Evolutionary conservation across 768 basidiomycete genomes (phyloP), one percentile per base, ranked within the genome.

Genomic region (Sporobolomyces phaffii): DNA sequence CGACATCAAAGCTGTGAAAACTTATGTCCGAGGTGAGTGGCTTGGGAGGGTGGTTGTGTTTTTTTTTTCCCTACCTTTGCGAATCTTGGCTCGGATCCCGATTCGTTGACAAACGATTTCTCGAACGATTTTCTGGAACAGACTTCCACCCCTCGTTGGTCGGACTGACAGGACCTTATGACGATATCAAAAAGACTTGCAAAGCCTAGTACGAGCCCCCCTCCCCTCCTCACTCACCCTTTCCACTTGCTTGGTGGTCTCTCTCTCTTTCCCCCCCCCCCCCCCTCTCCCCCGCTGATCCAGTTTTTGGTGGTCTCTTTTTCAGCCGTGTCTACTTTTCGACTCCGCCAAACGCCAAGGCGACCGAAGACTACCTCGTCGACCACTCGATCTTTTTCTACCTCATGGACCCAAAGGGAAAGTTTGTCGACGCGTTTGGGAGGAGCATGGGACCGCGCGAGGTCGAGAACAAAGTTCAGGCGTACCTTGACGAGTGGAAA

Each of bases 351-450:
- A 80, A 89, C 73, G 88, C 91, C 3, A 87, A 90, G 73, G 73
- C 81, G 5, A 72, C 73, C 13, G 93, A 91, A 54, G 96, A 99
- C 80, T 99, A 98, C 77, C 85, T 99, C 48, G 96, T 99, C 38
- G 96, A 98, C 79, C 80, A 81, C 75, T 75, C 73, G 20, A 73
- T 73, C 65, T 75, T 75, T 79, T 89, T 99, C 72, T 99, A 99
- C 79, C 83, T 99, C 40, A 96, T 99, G 91, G 92, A 97, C 75
- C 94, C 96, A 2, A 78, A 85, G 7, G 96, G 94, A 2, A 82
- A 87, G 75, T 99, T 98, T 72, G 90, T 97, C 1, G 92, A 98
- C 68, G 96, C 96, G 1, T 97, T 97, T 77, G 96, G 96, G 7
- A 91, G 96, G 80, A 83, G 82, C 54, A 86, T 83, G 59, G 82